Evolutionary conservation across 192 early-diverging fungal species (phyloP).

Genomic region (Geranomyces michiganensis): DNA sequence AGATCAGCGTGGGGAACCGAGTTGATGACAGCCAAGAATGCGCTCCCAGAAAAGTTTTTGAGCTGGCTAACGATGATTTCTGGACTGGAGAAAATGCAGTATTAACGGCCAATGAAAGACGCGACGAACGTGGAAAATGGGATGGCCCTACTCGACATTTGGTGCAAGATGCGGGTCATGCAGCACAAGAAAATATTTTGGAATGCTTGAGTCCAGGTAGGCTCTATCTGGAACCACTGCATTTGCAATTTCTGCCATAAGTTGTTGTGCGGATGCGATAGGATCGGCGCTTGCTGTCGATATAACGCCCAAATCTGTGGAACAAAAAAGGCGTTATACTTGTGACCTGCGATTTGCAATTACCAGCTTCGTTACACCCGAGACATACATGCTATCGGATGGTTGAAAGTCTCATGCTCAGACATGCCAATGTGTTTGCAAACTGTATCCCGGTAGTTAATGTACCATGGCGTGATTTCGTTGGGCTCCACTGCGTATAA

Average conservation of each 20-base stretch:
- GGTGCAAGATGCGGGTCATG: conserved; percentile 70
- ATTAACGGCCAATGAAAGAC: background rate
- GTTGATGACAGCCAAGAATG: conserved; percentile 63
- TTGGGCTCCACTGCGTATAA: conserved; percentile 50
- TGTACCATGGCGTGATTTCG: conserved; percentile 83
- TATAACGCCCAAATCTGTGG: conserved; percentile 52
- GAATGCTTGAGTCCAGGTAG: conserved; percentile 76
- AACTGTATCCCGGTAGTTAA: conserved; percentile 67
- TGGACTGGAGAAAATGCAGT: conserved; percentile 44
- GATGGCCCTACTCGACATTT: conserved; percentile 15
- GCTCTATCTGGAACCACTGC: conserved; percentile 61
- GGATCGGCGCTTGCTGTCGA: conserved; percentile 79
- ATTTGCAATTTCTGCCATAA: conserved; percentile 34
- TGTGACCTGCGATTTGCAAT: background rate
- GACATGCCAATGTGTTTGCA: conserved; percentile 67
- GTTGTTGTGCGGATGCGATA: conserved; percentile 60
- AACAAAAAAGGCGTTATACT: background rate
- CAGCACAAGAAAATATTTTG: conserved; percentile 83
- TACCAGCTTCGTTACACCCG: too few relatives aligned
- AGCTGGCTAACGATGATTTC: conserved; percentile 62
- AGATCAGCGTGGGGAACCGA: conserved; percentile 37
- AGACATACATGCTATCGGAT: conserved; percentile 80
- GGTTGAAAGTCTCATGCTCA: conserved; percentile 93
- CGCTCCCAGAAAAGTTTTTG: conserved; percentile 60
- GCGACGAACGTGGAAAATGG: background rate